Percentiles rank a stretch among this genome's conserved stretches.
Evolutionary conservation across 148 eudicot species (phyloP).

Genomic region (Oxyria digyna): DNA sequence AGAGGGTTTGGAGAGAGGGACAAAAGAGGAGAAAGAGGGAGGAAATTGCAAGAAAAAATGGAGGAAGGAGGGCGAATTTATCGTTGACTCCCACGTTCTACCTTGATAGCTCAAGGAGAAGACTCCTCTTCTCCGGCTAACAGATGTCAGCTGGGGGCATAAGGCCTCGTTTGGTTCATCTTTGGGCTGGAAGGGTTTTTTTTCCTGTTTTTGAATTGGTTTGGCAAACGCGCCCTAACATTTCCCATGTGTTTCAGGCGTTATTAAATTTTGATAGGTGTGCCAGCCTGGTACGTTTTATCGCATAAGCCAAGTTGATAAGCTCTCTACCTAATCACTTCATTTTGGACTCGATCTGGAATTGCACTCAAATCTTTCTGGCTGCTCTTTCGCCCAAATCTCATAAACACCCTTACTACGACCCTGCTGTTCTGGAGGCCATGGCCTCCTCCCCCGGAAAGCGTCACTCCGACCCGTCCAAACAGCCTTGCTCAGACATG

Average conservation of each 20-base stretch:
- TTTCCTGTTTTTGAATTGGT: background rate
- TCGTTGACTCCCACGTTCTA: background rate
- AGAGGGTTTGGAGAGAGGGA: background rate
- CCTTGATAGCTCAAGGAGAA: background rate
- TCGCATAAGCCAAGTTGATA: no score
- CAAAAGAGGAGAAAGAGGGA: background rate
- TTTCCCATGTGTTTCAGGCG: background rate
- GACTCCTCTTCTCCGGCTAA: background rate
- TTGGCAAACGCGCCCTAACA: background rate
- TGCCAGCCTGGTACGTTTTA: background rate
- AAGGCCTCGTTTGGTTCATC: background rate
- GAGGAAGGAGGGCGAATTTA: slow-evolving; percentile 1
- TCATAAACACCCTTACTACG: no score
- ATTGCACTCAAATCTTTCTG: no score
- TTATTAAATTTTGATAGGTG: background rate
- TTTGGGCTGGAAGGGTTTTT: background rate
- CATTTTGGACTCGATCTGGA: no score
- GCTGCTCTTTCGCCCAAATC: no score
- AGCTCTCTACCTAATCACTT: no score
- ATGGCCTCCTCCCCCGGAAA: no score
- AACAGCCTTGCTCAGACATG: no score
- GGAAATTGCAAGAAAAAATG: background rate
- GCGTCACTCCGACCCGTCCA: no score
- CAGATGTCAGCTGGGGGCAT: background rate
- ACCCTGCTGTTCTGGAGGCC: no score